phyloP scores from a whole-genome alignment of 2,329 filamentous ascomycete genomes.

The Apiospora sp. region DNA sequence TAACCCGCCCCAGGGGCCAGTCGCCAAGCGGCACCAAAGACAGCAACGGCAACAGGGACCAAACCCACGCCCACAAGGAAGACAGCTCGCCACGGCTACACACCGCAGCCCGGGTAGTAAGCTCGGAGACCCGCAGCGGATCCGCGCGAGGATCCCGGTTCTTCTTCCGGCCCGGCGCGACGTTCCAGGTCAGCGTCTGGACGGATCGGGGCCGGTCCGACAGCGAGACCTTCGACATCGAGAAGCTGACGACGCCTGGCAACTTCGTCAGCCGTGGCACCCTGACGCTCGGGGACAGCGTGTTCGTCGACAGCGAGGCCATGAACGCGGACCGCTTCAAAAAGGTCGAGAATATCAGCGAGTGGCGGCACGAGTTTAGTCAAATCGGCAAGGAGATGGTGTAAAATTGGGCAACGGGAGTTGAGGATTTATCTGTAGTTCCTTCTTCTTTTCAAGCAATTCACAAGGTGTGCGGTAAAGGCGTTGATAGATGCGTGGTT shows the following conservation, averaged over 20 bases:
- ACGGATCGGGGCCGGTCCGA: slow-evolving; percentile 35
- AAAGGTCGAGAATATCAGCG: slow-evolving; percentile 39
- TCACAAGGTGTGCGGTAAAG: background rate
- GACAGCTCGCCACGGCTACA: slow-evolving; percentile 18
- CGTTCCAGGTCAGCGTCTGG: slow-evolving; percentile 42
- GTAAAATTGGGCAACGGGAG: background rate
- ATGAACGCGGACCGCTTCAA: slow-evolving; percentile 45
- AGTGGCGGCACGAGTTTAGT: slow-evolving; percentile 42
- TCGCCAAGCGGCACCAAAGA: background rate
- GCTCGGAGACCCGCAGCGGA: slow-evolving; percentile 34
- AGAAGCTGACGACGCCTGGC: slow-evolving; percentile 30
- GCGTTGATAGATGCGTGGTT: background rate
- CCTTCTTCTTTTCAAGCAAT: too few species aligned
- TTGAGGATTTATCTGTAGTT: background rate
- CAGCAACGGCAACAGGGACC: background rate
- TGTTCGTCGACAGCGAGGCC: slow-evolving; percentile 43
- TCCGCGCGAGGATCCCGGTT: slow-evolving; percentile 35
- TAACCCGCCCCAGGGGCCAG: background rate
- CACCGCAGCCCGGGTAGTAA: slow-evolving; percentile 26
- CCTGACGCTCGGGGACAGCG: slow-evolving; percentile 37
- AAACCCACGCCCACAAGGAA: background rate
- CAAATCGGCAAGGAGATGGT: slow-evolving; percentile 40
- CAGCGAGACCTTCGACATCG: slow-evolving; percentile 30
- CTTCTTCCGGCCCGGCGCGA: slow-evolving; percentile 42
- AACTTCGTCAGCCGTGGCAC: slow-evolving; percentile 33